Base-by-base conservation (phyloP, 768 basidiomycete genomes). In the Mycena pura region DNA sequence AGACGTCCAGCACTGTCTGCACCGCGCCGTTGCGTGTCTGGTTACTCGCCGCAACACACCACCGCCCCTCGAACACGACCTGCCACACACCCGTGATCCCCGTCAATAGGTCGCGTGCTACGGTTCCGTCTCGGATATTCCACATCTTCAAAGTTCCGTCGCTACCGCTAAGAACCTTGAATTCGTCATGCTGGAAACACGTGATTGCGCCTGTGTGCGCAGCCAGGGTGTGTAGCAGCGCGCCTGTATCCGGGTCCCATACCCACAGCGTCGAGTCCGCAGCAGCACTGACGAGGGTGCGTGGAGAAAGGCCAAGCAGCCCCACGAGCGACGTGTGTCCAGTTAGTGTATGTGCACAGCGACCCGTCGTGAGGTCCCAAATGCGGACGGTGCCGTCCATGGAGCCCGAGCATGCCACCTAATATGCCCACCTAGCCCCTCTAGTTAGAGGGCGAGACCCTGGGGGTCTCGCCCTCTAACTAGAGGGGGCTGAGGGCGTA, bases 61-160 rank as follows among this genome's bases (percentile, higher is more conserved):
- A 94, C 59, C 95, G 80, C 0, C 95, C 93, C 74, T 96, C 92
- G 73, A 96, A 97, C 28, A 94, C 89, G 41, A 99, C 94, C 76
- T 99, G 96, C 96, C 96, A 99, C 22, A 99, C 97, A 13, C 94
- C 95, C 17, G 89, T 91, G 64, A 98, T 93, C 10, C 93, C 92
- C 1, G 91, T 93, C 64, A 98, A 78, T 63, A 99, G 80, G 72
- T 98, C 97, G 31, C 94, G 84, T 13, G 94, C 88, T 36, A 93
- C 88, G 0, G 84, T 83, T 21, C 96, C 97, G 55, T 95, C 92
- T 34, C 89, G 79, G 61, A 96, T 83, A 72, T 98, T 92, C 97
- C 97, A 99, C 89, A 99, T 92, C 82, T 98, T 98, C 68, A 99
- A 82, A 59, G 92, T 94, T 15, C 97, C 97, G 67, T 99, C 97